A percentile compares a stretch with the other conserved stretches of the same genome.
Conservation (phyloP, 225 moss, liverwort and hornwort species). For the Physcomitrium patens region DNA sequence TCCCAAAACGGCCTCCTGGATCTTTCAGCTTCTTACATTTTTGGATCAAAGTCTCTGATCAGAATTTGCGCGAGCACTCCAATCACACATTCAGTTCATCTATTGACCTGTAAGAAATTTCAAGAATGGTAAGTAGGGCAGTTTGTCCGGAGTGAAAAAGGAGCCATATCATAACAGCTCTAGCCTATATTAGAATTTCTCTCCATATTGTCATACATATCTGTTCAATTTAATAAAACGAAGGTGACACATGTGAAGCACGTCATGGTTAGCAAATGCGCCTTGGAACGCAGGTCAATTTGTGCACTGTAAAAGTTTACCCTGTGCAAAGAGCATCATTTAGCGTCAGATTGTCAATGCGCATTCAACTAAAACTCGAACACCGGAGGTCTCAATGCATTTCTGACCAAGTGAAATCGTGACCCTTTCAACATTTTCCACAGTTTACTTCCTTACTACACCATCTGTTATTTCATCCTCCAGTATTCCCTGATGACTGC, state of each 20-base stretch:
- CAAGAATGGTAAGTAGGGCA: conserved; percentile 2
- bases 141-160: conserved; percentile 6
- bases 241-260: background rate
- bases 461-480: background rate
- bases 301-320: conserved; percentile 8
- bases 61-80: conserved; percentile 29
- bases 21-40: conserved; percentile 43
- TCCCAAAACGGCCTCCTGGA: conserved; percentile 29
- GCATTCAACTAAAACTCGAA: background rate
- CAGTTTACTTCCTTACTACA: conserved; percentile 6
- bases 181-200: too few relatives aligned
- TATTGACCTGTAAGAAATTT: background rate
- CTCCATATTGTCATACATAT: too few relatives aligned
- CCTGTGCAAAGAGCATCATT: background rate
- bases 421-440: conserved; percentile 18
- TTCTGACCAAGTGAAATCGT: conserved; percentile 1
- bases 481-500: too few relatives aligned
- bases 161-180: too few relatives aligned
- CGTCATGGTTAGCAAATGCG: background rate
- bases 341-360: conserved; percentile 1
- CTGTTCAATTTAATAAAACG: too few relatives aligned
- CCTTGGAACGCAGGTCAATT: conserved; percentile 1
- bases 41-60: conserved; percentile 28
- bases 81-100: conserved; percentile 19
- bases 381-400: background rate